phyloP scores from a whole-genome alignment of 2,329 filamentous ascomycete species.

The Trichoderma sp. region DNA sequence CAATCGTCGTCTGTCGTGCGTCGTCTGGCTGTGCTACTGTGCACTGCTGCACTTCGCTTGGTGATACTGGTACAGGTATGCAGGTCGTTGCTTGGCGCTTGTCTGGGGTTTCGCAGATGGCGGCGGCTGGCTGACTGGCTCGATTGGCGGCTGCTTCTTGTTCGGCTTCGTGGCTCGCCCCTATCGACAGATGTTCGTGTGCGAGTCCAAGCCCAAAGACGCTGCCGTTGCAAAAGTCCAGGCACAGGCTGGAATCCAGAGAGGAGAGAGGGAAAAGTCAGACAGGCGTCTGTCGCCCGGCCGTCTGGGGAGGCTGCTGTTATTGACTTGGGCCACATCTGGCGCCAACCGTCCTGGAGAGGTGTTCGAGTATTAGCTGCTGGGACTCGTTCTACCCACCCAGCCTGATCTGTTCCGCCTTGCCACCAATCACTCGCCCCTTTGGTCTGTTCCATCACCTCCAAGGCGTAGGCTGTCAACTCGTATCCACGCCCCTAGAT shows the following conservation, averaged over 20 bases:
- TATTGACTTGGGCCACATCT: slow-evolving; percentile 20
- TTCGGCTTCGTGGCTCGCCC: background rate
- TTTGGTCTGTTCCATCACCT: slow-evolving; percentile 21
- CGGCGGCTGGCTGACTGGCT: background rate
- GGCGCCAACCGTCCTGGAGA: slow-evolving; percentile 10
- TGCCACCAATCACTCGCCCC: slow-evolving; percentile 23
- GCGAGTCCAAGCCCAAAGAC: background rate
- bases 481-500: slow-evolving; percentile 26
- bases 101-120: background rate
- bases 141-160: slow-evolving; percentile 1
- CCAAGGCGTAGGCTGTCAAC: slow-evolving; percentile 19
- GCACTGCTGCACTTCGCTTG: too few species aligned
- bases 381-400: slow-evolving; percentile 25
- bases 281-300: slow-evolving; percentile 8
- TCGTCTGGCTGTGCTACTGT: background rate
- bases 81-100: background rate
- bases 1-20: background rate
- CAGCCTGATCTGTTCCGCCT: slow-evolving; percentile 13
- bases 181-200: background rate
- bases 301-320: slow-evolving; percentile 20
- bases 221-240: slow-evolving; percentile 4
- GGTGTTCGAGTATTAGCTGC: slow-evolving; percentile 7
- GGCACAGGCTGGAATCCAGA: background rate
- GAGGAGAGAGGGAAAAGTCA: background rate
- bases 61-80: background rate